Conservation (phyloP, 768 basidiomycete species). For the Neoboletus subvelutipes region DNA sequence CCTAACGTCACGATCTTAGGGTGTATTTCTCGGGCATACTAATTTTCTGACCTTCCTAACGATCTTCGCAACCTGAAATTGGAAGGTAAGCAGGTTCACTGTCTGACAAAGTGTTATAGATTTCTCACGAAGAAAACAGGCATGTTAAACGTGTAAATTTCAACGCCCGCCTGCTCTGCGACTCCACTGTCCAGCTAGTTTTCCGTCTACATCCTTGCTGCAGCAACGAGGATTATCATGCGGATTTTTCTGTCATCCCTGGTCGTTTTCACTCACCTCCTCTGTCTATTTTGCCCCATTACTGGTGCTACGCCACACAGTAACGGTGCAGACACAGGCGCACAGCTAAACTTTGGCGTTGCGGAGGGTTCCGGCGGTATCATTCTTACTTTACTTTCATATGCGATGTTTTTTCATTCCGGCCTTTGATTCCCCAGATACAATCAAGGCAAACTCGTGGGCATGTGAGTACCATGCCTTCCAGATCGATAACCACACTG, state of each 20-base stretch:
- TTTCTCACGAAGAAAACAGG: neutral
- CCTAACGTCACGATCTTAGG: too few species aligned
- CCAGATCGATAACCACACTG: neutral
- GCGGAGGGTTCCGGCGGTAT: neutral
- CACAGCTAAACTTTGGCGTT: neutral
- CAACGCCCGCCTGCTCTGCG: neutral
- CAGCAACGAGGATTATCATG: neutral
- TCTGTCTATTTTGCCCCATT: neutral
- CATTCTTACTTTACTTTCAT: neutral
- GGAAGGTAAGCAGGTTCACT: neutral
- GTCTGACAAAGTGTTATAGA: neutral
- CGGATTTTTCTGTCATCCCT: neutral
- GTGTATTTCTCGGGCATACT: too few species aligned
- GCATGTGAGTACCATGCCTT: neutral
- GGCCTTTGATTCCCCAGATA: neutral
- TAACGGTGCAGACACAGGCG: too few species aligned
- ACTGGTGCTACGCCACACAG: neutral
- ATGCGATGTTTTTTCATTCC: neutral
- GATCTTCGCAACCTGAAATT: conserved; percentile 1
- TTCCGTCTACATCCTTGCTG: neutral
- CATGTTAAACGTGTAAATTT: neutral
- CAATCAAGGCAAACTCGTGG: neutral
- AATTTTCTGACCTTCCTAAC: neutral
- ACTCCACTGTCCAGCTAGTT: neutral
- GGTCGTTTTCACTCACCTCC: neutral